Evolutionary conservation across 345 rosid genomes (phyloP).

Genomic region (Salix koriyanagi): DNA sequence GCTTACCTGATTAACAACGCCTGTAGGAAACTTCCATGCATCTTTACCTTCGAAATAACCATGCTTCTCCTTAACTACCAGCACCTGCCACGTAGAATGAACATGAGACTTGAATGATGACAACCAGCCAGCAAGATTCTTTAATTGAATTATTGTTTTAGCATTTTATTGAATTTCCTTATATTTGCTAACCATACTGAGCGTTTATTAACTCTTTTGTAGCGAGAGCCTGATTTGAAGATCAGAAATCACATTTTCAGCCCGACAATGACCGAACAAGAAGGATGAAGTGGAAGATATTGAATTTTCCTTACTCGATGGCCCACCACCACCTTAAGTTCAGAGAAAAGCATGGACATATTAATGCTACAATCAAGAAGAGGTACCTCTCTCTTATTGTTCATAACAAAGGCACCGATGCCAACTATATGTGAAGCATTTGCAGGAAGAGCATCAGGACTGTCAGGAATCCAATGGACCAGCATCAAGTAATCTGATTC

Average conservation of each 20-base stretch:
- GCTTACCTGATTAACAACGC: constrained; percentile 60
- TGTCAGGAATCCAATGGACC: constrained; percentile 52
- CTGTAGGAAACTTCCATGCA: constrained; percentile 73
- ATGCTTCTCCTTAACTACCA: constrained; percentile 61
- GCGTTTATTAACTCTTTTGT: no score
- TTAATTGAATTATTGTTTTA: no score
- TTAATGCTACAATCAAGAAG: no score
- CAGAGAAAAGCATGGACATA: no score
- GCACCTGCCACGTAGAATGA: constrained; percentile 30
- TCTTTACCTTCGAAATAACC: constrained; percentile 48
- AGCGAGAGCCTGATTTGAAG: no score
- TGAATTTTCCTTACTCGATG: no score
- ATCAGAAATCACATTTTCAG: no score
- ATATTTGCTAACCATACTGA: no score
- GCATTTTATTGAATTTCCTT: no score
- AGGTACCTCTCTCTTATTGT: constrained; percentile 55
- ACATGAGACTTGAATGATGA: neutral
- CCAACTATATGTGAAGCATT: constrained; percentile 78
- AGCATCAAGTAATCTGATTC: constrained; percentile 76
- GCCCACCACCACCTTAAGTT: no score
- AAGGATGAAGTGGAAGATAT: no score
- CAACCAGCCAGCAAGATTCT: neutral
- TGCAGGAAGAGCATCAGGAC: constrained; percentile 42
- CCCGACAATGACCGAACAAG: no score
- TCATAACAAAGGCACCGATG: constrained; percentile 62